A percentile compares a stretch with the other conserved stretches of the same genome.
phyloP scores from a whole-genome alignment of 1,284 basidiomycete genomes.

The Takashimella koratensis region DNA sequence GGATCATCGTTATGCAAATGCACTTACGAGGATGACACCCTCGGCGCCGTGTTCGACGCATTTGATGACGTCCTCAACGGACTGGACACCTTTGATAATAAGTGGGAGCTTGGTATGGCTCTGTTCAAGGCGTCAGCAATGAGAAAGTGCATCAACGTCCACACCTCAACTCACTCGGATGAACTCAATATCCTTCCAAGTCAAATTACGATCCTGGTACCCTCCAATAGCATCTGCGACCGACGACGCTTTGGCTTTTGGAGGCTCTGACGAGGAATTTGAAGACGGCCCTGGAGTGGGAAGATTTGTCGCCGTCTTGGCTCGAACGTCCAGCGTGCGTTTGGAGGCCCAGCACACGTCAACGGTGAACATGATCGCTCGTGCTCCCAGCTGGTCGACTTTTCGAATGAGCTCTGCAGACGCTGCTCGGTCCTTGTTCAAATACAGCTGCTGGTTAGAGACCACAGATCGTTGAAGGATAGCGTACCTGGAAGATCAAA shows the following conservation, averaged over 20 bases:
- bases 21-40: constrained; percentile 47
- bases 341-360: constrained; percentile 84
- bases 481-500: constrained; percentile 73
- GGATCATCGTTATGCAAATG: too few species aligned
- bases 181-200: constrained; percentile 20
- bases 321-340: constrained; percentile 67
- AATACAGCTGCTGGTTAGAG: too few species aligned
- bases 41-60: constrained; percentile 51
- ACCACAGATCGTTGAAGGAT: too few species aligned
- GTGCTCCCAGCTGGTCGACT: constrained; percentile 60
- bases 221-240: constrained; percentile 48
- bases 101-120: constrained; percentile 72
- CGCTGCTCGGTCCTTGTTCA: constrained; percentile 65
- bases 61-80: constrained; percentile 52
- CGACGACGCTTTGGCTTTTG: constrained; percentile 28
- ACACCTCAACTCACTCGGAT: too few species aligned
- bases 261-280: too few species aligned
- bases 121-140: too few species aligned
- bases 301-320: too few species aligned
- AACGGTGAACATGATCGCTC: constrained; percentile 83
- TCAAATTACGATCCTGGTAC: constrained; percentile 45
- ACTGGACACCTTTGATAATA: constrained; percentile 69
- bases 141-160: too few species aligned
- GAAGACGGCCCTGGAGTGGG: too few species aligned
- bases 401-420: constrained; percentile 70